Conservation (phyloP, 177 flowering plant species). For the Vitis hybrid region DNA sequence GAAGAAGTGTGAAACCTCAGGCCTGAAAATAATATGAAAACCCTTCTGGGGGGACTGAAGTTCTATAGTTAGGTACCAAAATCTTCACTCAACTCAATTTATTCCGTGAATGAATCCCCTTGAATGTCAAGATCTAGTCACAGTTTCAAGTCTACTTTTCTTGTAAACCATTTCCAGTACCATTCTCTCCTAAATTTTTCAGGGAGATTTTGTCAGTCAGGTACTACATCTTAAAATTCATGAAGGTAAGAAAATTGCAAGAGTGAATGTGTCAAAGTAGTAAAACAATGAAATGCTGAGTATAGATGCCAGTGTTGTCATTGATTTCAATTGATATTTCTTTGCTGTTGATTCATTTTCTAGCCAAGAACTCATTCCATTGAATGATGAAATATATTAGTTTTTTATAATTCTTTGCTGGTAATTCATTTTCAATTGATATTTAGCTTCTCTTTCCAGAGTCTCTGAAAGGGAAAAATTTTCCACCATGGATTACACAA, state of each 20-base stretch:
- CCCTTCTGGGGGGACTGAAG: not conserved
- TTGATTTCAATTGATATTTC: not conserved
- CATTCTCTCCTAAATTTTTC: not conserved
- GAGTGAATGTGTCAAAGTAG: not conserved
- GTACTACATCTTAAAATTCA: not conserved
- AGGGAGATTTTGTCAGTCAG: not conserved
- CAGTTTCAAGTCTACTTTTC: not conserved
- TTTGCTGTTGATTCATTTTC: not conserved
- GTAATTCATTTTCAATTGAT: not conserved
- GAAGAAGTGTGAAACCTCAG: constrained; percentile 44
- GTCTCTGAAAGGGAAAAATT: too few species aligned
- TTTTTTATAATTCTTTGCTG: not conserved
- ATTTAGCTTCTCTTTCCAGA: too few species aligned
- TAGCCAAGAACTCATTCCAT: not conserved
- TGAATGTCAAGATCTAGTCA: not conserved
- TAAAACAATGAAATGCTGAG: not conserved
- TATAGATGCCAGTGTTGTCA: not conserved
- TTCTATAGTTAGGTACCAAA: not conserved
- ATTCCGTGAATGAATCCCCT: too few species aligned
- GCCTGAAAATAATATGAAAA: not conserved
- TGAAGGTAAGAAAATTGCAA: not conserved
- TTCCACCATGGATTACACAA: too few species aligned
- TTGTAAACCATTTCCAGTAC: not conserved
- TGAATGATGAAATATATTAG: not conserved
- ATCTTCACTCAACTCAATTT: not conserved